Percentiles rank a stretch among this genome's conserved stretches.
phyloP scores from a whole-genome alignment of 2,329 filamentous ascomycete genomes.

The Colletotrichum coccodes region DNA sequence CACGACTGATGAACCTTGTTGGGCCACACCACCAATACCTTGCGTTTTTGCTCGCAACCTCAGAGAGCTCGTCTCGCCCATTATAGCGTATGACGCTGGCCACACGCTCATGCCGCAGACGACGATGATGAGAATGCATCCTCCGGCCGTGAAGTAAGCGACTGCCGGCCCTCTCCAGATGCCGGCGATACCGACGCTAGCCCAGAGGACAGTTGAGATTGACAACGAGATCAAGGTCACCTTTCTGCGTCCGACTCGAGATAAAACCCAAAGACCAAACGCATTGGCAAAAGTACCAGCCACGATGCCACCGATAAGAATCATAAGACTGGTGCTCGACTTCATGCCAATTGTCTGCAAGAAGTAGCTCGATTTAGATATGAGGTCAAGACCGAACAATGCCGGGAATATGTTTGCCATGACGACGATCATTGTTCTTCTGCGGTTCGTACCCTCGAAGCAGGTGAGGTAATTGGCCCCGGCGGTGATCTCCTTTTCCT shows the following conservation, averaged over 20 bases:
- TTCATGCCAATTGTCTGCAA: constrained; percentile 45
- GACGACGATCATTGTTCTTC: constrained; percentile 51
- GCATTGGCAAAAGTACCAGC: constrained; percentile 55
- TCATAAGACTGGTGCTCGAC: constrained; percentile 45
- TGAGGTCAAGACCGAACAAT: constrained; percentile 55
- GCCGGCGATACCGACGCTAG: constrained; percentile 55
- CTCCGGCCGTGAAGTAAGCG: constrained; percentile 49
- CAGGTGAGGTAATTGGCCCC: constrained; percentile 51
- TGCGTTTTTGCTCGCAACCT: constrained; percentile 54
- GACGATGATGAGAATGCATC: constrained; percentile 55
- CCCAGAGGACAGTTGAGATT: constrained; percentile 49
- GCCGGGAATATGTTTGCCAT: constrained; percentile 53
- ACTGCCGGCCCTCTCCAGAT: constrained; percentile 50
- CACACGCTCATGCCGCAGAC: constrained; percentile 52
- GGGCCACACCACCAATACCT: constrained; percentile 52
- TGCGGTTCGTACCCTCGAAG: constrained; percentile 53
- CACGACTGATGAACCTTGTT: constrained; percentile 45
- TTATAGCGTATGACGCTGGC: constrained; percentile 52
- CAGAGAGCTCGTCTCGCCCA: constrained; percentile 53
- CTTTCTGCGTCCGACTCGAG: constrained; percentile 49
- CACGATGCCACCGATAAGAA: constrained; percentile 55
- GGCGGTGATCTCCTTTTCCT: constrained; percentile 46
- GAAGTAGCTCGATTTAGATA: constrained; percentile 53
- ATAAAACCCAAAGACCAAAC: constrained; percentile 53
- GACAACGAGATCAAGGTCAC: constrained; percentile 47